Evolutionary conservation across 331 rosid species (phyloP).

Genomic region (Telfairia occidentalis): DNA sequence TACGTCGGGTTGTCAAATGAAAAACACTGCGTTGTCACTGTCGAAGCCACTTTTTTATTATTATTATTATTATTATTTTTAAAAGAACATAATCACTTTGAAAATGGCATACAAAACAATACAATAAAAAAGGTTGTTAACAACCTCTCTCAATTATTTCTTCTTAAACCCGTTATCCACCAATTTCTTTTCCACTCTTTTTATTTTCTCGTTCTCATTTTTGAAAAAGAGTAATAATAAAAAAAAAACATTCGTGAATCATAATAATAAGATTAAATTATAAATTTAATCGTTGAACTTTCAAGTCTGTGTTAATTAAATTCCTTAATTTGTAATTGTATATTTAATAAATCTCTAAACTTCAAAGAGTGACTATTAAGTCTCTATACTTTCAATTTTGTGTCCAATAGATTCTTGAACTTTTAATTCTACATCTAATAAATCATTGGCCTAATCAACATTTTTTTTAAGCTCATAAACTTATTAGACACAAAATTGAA

Average conservation of each 20-base stretch:
- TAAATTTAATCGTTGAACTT: no score
- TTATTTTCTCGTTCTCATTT: not conserved
- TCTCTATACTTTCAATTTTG: no score
- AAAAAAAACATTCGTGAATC: not conserved
- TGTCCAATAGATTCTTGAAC: no score
- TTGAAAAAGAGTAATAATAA: not conserved
- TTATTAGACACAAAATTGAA: no score
- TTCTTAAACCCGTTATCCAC: slow-evolving; percentile 9
- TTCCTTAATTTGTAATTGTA: no score
- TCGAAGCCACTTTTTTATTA: not conserved
- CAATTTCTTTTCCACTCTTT: not conserved
- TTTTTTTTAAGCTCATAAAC: no score
- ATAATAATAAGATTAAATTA: not conserved
- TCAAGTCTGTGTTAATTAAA: no score
- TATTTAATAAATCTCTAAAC: no score
- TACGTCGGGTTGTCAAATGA: not conserved
- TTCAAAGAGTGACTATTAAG: no score
- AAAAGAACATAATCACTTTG: not conserved
- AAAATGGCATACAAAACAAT: not conserved
- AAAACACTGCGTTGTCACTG: not conserved
- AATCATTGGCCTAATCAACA: no score
- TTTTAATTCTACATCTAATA: no score
- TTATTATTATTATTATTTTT: no score
- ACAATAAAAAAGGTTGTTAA: slow-evolving; percentile 1
- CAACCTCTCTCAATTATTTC: slow-evolving; percentile 11